These are phyloP conservation scores for Daldinia bambusicola DNA, from an alignment of 495 filamentous ascomycete species.

Conservation along the genomic window DNA sequence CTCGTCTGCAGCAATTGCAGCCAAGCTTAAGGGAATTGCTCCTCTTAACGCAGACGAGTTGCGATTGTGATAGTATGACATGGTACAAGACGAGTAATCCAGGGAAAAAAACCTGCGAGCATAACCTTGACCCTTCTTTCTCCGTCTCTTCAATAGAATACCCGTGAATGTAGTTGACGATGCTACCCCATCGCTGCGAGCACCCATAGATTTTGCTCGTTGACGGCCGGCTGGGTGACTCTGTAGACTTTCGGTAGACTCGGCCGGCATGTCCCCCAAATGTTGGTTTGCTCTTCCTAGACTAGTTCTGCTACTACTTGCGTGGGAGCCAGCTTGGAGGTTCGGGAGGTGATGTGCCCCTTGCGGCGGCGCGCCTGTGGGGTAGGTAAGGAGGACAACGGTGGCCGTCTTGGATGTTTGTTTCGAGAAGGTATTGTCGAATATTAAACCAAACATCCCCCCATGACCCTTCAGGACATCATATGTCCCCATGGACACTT, in stretches of 20 bases:
- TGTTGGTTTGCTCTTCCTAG: slow-evolving; percentile 55
- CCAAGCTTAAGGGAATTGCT: slow-evolving; percentile 89
- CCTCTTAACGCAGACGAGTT: slow-evolving; percentile 90
- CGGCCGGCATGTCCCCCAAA: slow-evolving; percentile 53
- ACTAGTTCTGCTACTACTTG: slow-evolving; percentile 62
- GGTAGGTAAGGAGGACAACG: slow-evolving; percentile 92
- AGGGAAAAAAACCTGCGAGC: slow-evolving; percentile 93
- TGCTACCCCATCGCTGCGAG: slow-evolving; percentile 51
- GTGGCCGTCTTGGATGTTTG: slow-evolving; percentile 93
- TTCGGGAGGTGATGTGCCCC: slow-evolving; percentile 75
- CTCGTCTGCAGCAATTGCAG: slow-evolving; percentile 88
- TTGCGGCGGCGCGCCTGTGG: slow-evolving; percentile 83
- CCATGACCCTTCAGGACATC: slow-evolving; percentile 76
- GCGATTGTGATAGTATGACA: slow-evolving; percentile 95
- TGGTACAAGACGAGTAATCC: slow-evolving; percentile 87
- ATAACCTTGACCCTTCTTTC: slow-evolving; percentile 93
- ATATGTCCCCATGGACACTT: slow-evolving; percentile 90
- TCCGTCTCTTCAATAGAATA: slow-evolving; percentile 83
- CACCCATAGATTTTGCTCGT: slow-evolving; percentile 47
- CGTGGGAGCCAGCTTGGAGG: slow-evolving; percentile 56
- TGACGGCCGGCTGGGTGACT: slow-evolving; percentile 52
- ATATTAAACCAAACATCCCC: slow-evolving; percentile 95
- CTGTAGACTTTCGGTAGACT: slow-evolving; percentile 67
- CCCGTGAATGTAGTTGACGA: slow-evolving; percentile 69
- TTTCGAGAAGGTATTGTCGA: slow-evolving; percentile 99